Evolutionary conservation across 2,329 filamentous ascomycete species (phyloP).

Genomic region (Tolypocladium capitatum): DNA sequence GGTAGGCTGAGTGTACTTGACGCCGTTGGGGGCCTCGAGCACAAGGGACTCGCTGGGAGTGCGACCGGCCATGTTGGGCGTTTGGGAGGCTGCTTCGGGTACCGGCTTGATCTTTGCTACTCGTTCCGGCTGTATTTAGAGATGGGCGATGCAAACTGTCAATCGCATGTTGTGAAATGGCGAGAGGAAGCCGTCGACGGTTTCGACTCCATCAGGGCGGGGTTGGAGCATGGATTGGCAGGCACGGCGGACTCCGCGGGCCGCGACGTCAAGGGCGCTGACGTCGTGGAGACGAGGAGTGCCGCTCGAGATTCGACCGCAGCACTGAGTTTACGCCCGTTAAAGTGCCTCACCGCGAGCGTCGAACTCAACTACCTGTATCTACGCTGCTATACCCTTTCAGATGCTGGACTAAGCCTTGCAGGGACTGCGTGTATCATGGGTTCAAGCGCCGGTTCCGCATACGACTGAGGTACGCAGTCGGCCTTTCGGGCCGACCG

Average conservation of each 20-base stretch:
- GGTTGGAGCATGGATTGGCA: not conserved
- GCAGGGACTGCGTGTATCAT: no score
- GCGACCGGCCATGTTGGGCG: not conserved
- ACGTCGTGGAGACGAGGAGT: not conserved
- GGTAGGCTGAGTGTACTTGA: slow-evolving; percentile 50
- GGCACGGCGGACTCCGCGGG: not conserved
- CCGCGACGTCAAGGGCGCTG: not conserved
- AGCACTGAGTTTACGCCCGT: no score
- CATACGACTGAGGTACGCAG: no score
- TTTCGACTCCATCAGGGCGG: not conserved
- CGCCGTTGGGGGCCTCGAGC: slow-evolving; percentile 41
- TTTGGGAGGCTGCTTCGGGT: not conserved
- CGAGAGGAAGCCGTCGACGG: no score
- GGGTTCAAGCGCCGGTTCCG: no score
- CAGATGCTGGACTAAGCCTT: no score
- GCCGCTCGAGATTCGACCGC: not conserved
- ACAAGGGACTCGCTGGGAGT: not conserved
- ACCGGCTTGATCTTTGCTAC: not conserved
- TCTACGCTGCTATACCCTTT: no score
- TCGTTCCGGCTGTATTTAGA: not conserved
- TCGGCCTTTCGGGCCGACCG: no score
- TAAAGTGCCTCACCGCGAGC: no score
- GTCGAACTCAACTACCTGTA: no score
- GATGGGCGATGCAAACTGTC: not conserved
- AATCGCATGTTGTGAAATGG: not conserved